Base-by-base conservation (phyloP, 352 stramenopile species). In the Phytophthora hibernalis region DNA sequence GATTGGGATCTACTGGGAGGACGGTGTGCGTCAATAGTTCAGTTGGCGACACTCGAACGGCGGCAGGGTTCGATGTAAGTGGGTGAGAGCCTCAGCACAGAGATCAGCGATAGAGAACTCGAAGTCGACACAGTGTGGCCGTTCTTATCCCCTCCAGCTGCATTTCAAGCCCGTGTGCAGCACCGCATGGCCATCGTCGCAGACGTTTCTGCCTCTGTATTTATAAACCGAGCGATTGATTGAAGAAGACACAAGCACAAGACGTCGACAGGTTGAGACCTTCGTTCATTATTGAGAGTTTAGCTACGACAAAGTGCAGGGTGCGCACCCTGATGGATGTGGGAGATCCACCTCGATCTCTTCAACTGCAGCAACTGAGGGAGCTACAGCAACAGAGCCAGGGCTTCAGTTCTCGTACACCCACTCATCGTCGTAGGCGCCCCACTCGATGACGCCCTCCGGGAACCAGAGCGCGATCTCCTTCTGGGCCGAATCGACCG, bases 391-490 rank as follows among this genome's bases (percentile, higher is more conserved):
- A 44, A 22, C 9, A 16, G 30, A 26, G 22, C 10, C 33, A 31
- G 33, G 20, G 31, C 28, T 73, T 82, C 90, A 95, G 60, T 92
- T 95, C 72, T 99, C 97, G 88, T 99, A 99, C 60, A 99, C 88
- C 97, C 97, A 99, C 58, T 94, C 77, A 66, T 94, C 82, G 75
- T 96, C 94, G 62, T 76, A 87, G 40, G 93, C 85, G 78, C 78
- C 79, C 88, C 95, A 99, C 65, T 98, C 88, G 38, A 80, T 80
- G 56, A 98, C 65, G 59, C 96, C 97, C 68, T 97, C 87, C 15
- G 89, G 90, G 89, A 99, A 99, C 98, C 98, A 99, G 49, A 98
- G 89, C 15, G 70, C 90, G 81, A 99, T 99, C 83, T 99, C 98
- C 61, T 97, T 89, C 48, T 99, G 86, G 70, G 97, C 98, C 70